phyloP scores from a whole-genome alignment of 371 early-diverging fungal species.

The Synchytrium microbalum region DNA sequence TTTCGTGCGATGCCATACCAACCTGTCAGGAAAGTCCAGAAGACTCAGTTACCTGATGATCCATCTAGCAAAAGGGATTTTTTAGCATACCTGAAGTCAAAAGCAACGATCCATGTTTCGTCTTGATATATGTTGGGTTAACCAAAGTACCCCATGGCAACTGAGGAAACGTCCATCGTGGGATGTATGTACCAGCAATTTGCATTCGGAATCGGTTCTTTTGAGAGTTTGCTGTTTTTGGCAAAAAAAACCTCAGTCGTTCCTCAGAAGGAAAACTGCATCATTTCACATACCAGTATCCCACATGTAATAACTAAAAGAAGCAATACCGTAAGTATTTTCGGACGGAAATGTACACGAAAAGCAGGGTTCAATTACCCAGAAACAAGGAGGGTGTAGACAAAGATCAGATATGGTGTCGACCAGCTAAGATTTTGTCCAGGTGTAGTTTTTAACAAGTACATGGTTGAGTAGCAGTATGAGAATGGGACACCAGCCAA shows the following conservation, averaged over 20 bases:
- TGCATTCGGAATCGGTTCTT: slow-evolving; percentile 8
- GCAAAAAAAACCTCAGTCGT: too few relatives aligned
- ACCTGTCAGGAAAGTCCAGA: slow-evolving; percentile 1
- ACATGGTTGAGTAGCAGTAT: slow-evolving; percentile 48
- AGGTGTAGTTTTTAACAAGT: slow-evolving; percentile 42
- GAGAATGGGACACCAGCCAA: slow-evolving; percentile 48
- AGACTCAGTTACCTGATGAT: too few relatives aligned
- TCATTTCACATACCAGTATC: slow-evolving; percentile 36
- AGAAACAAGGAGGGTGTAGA: slow-evolving; percentile 35
- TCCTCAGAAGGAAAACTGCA: too few relatives aligned
- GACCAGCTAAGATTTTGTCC: slow-evolving; percentile 30
- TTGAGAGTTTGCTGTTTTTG: slow-evolving; percentile 16
- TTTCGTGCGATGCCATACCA: slow-evolving; percentile 11
- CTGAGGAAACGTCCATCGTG: slow-evolving; percentile 55
- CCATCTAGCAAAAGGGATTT: too few relatives aligned
- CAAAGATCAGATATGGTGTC: slow-evolving; percentile 31
- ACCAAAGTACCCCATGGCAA: slow-evolving; percentile 46
- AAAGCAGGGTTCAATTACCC: too few relatives aligned
- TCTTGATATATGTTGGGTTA: slow-evolving; percentile 5
- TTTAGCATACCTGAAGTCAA: not conserved
- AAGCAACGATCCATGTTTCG: slow-evolving; percentile 6
- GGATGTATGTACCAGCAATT: slow-evolving; percentile 32
- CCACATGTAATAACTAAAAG: slow-evolving; percentile 38
- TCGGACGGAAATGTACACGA: too few relatives aligned
- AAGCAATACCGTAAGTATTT: too few relatives aligned